Base-by-base conservation (phyloP, 495 filamentous ascomycete genomes). In the Neurospora sublineolata region DNA sequence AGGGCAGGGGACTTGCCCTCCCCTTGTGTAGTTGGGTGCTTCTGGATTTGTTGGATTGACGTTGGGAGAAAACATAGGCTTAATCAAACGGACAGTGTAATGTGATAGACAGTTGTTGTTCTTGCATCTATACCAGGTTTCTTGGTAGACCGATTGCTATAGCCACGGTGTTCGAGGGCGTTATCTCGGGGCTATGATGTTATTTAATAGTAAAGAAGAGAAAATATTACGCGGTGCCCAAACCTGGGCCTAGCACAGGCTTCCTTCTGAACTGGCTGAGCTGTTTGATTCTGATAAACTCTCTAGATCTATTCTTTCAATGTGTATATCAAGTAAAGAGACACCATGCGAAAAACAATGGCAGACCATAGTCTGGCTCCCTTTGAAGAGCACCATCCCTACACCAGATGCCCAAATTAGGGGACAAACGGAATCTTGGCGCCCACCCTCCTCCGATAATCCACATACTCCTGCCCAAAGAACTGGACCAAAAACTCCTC, bases 381-480 rank as follows among this genome's bases (percentile, higher is more conserved):
- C 12, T 37, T 20, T 8, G 20, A 69, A 23, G 40, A 23, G 23
- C 27, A 69, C 68, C 10, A 33, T 2, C 18, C 23, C 23, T 30
- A 60, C 7, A 30, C 60, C 38, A 16, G 52, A 60, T 16, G 23
- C 12, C 52, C 52, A 16, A 30, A 41, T 73, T 30, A 79, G 37
- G 39, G 60, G 18, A 91, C 87, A 78, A 93, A 91, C 0, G 94
- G 95, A 74, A 99, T 96, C 60, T 78, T 74, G 2, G 81, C 83
- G 14, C 91, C 88, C 27, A 94, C 90, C 72, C 80, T 81, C 44
- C 85, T 84, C 76, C 87, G 85, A 78, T 96, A 99, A 20, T 85
- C 80, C 3, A 87, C 80, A 81, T 99, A 99, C 27, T 96, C 91
- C 5, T 90, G 84, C 0, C 91, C 92, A 77, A 99, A 99, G 79